Percentiles rank a stretch among this genome's conserved stretches.
Evolutionary conservation across 179 eudicot species (phyloP).

Genomic region (Beta corolliflora): DNA sequence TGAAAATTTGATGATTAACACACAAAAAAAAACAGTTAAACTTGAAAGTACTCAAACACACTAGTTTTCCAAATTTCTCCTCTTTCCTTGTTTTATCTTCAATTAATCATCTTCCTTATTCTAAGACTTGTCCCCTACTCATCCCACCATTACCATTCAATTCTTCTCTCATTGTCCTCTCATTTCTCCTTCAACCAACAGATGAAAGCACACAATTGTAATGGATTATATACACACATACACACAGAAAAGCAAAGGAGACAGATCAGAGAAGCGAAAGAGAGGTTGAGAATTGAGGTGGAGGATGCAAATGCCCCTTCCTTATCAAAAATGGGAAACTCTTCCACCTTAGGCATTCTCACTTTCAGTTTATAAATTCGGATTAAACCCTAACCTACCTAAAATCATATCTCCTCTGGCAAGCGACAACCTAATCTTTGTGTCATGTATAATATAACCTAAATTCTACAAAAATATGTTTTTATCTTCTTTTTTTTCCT

Average conservation of each 20-base stretch:
- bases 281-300: background rate
- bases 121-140: background rate
- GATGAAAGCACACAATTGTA: background rate
- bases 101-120: background rate
- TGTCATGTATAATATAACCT: no score
- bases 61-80: background rate
- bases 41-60: background rate
- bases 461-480: no score
- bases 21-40: no score
- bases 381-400: no score
- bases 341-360: background rate
- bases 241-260: background rate
- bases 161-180: background rate
- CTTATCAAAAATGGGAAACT: background rate
- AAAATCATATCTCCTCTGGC: no score
- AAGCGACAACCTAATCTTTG: no score
- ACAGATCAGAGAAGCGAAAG: background rate
- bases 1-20: no score
- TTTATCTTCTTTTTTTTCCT: no score
- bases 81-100: background rate
- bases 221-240: no score
- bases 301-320: background rate
- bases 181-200: background rate
- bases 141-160: background rate
- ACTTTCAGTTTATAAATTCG: no score